Conservation (phyloP, 1,139 yeast genomes). For the Suhomyces bolitotheri region DNA sequence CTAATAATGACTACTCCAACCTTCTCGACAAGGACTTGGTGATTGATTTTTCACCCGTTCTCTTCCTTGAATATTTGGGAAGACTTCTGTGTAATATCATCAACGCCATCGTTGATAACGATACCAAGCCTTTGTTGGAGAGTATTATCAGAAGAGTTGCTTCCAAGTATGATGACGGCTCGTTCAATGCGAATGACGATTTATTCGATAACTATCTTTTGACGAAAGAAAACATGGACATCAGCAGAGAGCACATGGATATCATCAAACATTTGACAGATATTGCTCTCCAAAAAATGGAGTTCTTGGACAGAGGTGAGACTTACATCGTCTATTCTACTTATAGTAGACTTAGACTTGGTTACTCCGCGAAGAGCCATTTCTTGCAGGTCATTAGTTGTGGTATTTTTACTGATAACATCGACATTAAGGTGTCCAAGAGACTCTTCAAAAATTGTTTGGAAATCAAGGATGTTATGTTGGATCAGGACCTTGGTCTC, state of each 20-base stretch:
- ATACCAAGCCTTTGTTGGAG: slow-evolving; percentile 29
- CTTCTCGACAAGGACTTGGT: slow-evolving; percentile 34
- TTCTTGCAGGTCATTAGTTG: slow-evolving; percentile 45
- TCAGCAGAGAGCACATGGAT: slow-evolving; percentile 15
- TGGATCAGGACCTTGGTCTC: slow-evolving; percentile 48
- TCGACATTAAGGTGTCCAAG: slow-evolving; percentile 35
- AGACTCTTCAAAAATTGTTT: slow-evolving; percentile 40
- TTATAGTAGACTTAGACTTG: slow-evolving; percentile 38
- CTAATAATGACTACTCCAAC: slow-evolving; percentile 23
- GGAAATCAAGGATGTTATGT: slow-evolving; percentile 43
- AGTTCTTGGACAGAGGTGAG: slow-evolving; percentile 47
- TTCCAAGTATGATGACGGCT: slow-evolving; percentile 21
- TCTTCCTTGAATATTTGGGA: slow-evolving; percentile 46
- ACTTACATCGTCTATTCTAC: slow-evolving; percentile 47
- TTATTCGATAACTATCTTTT: slow-evolving; percentile 7
- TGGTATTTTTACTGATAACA: slow-evolving; percentile 43
- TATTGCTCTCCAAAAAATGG: slow-evolving; percentile 42
- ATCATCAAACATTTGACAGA: slow-evolving; percentile 34
- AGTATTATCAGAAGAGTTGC: slow-evolving; percentile 31
- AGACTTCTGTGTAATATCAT: slow-evolving; percentile 38
- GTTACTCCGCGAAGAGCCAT: slow-evolving; percentile 42
- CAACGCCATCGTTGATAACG: slow-evolving; percentile 30
- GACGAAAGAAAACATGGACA: slow-evolving; percentile 14
- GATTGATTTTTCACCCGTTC: slow-evolving; percentile 43
- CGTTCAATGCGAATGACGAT: slow-evolving; percentile 7